phyloP scores from a whole-genome alignment of 73 alveolate species.

The Diophrys appendiculata region DNA sequence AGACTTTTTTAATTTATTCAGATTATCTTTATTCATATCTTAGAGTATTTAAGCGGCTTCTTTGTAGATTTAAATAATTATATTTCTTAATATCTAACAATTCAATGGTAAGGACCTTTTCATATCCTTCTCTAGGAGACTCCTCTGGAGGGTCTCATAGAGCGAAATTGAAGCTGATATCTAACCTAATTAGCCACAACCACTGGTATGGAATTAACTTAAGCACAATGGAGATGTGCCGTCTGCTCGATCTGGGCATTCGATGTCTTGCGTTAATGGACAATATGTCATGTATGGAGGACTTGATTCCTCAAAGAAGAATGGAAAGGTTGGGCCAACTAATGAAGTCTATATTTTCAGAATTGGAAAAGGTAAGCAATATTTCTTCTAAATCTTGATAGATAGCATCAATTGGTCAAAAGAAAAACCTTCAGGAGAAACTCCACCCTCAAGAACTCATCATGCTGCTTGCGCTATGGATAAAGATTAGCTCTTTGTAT shows the following conservation, averaged over 20 bases:
- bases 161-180: not conserved
- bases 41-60: not conserved
- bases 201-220: conserved; percentile 79
- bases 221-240: conserved; percentile 82
- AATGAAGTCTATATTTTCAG: conserved; percentile 53
- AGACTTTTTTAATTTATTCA: no score
- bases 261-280: conserved; percentile 74
- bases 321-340: conserved; percentile 65
- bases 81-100: conserved; percentile 3
- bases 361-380: conserved; percentile 66
- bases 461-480: conserved; percentile 83
- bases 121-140: not conserved
- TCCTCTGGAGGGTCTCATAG: not conserved
- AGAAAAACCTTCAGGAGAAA: conserved; percentile 65
- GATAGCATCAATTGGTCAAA: conserved; percentile 69
- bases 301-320: conserved; percentile 69
- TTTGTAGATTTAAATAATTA: not conserved
- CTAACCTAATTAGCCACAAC: conserved; percentile 73
- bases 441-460: conserved; percentile 76
- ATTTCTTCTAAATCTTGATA: conserved; percentile 27
- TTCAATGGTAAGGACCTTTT: conserved; percentile 7
- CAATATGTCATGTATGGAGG: conserved; percentile 88
- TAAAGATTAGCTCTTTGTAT: conserved; percentile 70
- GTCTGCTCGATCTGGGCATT: conserved; percentile 86
- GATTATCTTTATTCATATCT: no score